Conservation (phyloP, 495 filamentous ascomycete species). For the Xylaria bambusicola region DNA sequence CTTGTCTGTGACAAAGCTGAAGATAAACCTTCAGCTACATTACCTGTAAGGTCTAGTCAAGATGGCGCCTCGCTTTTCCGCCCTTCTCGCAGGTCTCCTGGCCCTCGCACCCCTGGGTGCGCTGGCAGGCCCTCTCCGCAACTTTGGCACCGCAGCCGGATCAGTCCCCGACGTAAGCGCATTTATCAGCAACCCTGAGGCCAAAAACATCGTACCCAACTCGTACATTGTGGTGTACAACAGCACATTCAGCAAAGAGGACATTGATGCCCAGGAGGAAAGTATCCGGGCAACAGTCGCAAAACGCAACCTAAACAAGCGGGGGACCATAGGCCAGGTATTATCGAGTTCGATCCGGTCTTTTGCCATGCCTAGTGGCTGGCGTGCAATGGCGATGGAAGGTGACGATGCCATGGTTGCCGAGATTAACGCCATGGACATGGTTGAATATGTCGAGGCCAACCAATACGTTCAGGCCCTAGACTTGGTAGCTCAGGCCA, state of each 20-base stretch:
- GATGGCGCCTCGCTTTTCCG: conserved; percentile 33
- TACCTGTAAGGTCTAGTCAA: conserved; percentile 13
- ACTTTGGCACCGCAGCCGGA: conserved; percentile 9
- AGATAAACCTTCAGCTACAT: not conserved
- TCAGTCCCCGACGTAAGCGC: conserved; percentile 38
- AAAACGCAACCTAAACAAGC: conserved; percentile 51
- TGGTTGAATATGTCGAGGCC: conserved; percentile 53
- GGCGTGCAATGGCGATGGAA: conserved; percentile 52
- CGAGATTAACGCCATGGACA: conserved; percentile 44
- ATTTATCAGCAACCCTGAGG: conserved; percentile 47
- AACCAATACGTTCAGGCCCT: conserved; percentile 42
- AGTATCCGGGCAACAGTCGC: conserved; percentile 44
- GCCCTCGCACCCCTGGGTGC: conserved; percentile 32
- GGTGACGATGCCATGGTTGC: conserved; percentile 49
- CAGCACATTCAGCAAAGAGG: conserved; percentile 42
- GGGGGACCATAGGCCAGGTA: conserved; percentile 40
- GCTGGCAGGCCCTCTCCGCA: conserved; percentile 22
- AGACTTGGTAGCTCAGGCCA: conserved; percentile 37
- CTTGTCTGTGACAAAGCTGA: conserved; percentile 14
- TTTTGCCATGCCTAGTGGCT: conserved; percentile 43
- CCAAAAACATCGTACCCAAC: conserved; percentile 43
- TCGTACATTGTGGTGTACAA: conserved; percentile 56
- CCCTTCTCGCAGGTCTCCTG: conserved; percentile 36
- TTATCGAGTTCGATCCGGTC: conserved; percentile 44
- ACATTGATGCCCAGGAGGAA: conserved; percentile 42